phyloP scores from a whole-genome alignment of 495 filamentous ascomycete species.

The Thozetella sp. region DNA sequence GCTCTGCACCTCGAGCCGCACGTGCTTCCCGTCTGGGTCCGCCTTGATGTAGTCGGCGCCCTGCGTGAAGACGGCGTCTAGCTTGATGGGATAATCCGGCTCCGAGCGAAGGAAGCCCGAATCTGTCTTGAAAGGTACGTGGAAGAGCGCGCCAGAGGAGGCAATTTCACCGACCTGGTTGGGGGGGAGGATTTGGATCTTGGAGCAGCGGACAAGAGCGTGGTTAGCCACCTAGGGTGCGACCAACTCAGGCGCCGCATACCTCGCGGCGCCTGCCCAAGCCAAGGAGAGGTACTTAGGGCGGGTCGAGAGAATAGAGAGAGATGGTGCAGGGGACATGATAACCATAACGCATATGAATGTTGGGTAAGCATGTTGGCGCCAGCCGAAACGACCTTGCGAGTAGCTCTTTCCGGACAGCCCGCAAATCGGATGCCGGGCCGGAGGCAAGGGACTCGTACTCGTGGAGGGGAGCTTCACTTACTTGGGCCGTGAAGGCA shows the following conservation, averaged over 20 bases:
- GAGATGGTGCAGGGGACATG: not conserved
- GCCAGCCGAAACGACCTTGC: too few relatives aligned
- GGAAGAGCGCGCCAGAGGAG: conserved; percentile 19
- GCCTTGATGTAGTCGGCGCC: conserved; percentile 56
- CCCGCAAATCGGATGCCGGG: too few relatives aligned
- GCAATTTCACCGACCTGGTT: conserved; percentile 22
- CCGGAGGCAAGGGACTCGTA: not conserved
- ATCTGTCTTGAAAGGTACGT: conserved; percentile 28
- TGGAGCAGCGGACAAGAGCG: conserved; percentile 1
- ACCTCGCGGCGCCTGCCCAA: too few relatives aligned
- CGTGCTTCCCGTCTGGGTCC: conserved; percentile 45
- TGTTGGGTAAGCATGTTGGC: not conserved
- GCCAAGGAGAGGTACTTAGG: not conserved
- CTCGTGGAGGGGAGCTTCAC: conserved; percentile 6
- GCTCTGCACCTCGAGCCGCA: conserved; percentile 53
- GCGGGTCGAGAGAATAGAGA: not conserved
- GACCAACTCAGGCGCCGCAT: not conserved
- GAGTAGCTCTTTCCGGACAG: too few relatives aligned
- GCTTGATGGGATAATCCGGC: conserved; percentile 27
- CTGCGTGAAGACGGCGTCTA: conserved; percentile 51
- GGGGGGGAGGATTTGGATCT: conserved; percentile 33
- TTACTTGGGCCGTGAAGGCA: conserved; percentile 40
- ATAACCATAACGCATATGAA: not conserved
- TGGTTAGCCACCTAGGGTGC: not conserved
- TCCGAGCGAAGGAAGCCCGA: conserved; percentile 27